These are phyloP conservation scores for Plasmodium yoelii DNA, from an alignment of 169 alveolate genomes.

Conservation along the genomic window DNA sequence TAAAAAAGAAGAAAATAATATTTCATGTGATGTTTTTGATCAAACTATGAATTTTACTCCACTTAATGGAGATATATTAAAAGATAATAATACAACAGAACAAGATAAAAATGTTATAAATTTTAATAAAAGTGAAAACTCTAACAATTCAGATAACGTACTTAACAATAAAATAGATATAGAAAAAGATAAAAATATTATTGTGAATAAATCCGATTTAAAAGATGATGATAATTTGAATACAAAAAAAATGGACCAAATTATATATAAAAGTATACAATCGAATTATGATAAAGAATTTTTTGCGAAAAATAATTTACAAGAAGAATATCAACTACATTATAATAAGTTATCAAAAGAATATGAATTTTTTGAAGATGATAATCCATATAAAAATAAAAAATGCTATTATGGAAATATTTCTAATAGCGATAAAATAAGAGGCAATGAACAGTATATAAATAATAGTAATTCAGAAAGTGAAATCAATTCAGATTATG, in stretches of 20 bases:
- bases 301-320: constrained; percentile 60
- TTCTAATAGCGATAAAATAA: constrained; percentile 3
- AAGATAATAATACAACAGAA: neutral
- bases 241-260: constrained; percentile 53
- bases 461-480: constrained; percentile 31
- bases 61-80: neutral
- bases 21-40: neutral
- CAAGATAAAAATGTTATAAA: neutral
- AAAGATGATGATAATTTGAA: constrained; percentile 13
- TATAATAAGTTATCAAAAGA: constrained; percentile 43
- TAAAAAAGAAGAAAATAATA: neutral
- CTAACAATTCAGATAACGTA: neutral
- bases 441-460: neutral
- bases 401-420: constrained; percentile 15
- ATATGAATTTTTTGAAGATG: constrained; percentile 68
- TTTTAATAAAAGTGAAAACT: neutral
- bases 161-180: neutral
- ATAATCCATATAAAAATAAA: constrained; percentile 58
- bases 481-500: constrained; percentile 37
- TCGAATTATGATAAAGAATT: constrained; percentile 63
- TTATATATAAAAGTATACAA: constrained; percentile 24
- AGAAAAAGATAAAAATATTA: neutral
- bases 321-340: constrained; percentile 61
- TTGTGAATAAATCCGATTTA: neutral
- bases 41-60: neutral